A percentile compares a stretch with the other conserved stretches of the same genome.
Evolutionary conservation across 108 stramenopile species (phyloP).

Genomic region (Chaetoceros tenuissimus): DNA sequence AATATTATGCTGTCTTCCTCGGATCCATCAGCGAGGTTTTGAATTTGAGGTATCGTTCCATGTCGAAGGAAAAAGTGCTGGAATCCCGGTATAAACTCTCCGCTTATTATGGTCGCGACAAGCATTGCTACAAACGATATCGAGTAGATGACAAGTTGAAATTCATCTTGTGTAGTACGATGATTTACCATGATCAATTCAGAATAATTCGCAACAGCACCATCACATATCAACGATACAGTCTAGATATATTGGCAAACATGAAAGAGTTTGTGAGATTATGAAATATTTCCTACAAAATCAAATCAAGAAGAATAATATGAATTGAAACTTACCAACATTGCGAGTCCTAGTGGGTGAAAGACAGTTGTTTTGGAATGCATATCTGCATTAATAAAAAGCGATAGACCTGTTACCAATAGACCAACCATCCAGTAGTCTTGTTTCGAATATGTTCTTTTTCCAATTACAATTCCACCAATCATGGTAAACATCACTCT

Average conservation of each 20-base stretch:
- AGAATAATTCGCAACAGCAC: constrained; percentile 12
- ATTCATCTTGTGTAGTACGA: constrained; percentile 18
- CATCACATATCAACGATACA: constrained; percentile 13
- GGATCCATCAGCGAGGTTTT: too few relatives aligned
- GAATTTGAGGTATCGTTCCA: constrained; percentile 9
- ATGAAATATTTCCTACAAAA: neutral
- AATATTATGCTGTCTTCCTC: neutral
- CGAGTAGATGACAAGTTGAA: too few relatives aligned
- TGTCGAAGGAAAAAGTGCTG: constrained; percentile 1
- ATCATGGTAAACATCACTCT: constrained; percentile 21
- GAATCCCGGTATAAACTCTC: constrained; percentile 8
- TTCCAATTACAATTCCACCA: constrained; percentile 10
- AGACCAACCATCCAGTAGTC: constrained; percentile 12
- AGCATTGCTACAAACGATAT: constrained; percentile 4
- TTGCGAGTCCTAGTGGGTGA: constrained; percentile 8
- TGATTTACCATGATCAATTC: constrained; percentile 9
- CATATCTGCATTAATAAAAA: constrained; percentile 18
- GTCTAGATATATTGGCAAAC: too few relatives aligned
- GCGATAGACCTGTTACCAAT: constrained; percentile 9
- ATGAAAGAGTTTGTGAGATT: too few relatives aligned
- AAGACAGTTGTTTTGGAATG: constrained; percentile 3
- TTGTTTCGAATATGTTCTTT: constrained; percentile 3
- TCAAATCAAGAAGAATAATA: neutral
- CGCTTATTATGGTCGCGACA: neutral
- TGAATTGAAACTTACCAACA: constrained; percentile 4